These are phyloP conservation scores for Phytopythium kandeliae DNA, from an alignment of 352 stramenopile genomes.

Conservation along the genomic window DNA sequence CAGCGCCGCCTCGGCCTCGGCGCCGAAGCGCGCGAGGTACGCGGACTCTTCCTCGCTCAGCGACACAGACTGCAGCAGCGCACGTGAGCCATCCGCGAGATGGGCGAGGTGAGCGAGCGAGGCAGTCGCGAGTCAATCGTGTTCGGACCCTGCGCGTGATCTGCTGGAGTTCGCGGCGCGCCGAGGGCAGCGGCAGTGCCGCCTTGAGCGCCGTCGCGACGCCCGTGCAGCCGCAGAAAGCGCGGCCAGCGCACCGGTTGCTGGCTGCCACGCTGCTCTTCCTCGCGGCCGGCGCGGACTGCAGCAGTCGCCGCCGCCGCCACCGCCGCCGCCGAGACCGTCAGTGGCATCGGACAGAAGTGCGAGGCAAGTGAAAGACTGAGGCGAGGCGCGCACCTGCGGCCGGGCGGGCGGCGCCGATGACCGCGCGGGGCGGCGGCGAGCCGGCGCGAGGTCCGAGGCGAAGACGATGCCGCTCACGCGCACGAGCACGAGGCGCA, in stretches of 20 bases:
- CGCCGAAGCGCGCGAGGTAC: slow-evolving; percentile 53
- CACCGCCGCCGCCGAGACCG: too few relatives aligned
- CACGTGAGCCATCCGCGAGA: too few relatives aligned
- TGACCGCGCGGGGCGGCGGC: too few relatives aligned
- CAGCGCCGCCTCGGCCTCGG: slow-evolving; percentile 39
- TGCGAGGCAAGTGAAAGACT: too few relatives aligned
- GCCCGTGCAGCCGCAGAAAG: slow-evolving; percentile 46
- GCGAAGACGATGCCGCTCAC: slow-evolving; percentile 50
- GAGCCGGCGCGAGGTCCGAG: slow-evolving; percentile 31
- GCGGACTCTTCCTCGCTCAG: slow-evolving; percentile 50
- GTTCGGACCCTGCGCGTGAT: slow-evolving; percentile 59
- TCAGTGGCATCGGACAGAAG: too few relatives aligned
- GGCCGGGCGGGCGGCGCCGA: too few relatives aligned
- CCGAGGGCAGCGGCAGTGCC: slow-evolving; percentile 5
- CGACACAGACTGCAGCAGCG: slow-evolving; percentile 32
- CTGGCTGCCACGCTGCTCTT: slow-evolving; percentile 4
- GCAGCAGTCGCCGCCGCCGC: too few relatives aligned
- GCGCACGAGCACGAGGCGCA: slow-evolving; percentile 48
- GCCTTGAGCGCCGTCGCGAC: slow-evolving; percentile 14
- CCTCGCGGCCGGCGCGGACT: slow-evolving; percentile 12
- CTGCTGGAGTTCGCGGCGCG: slow-evolving; percentile 31
- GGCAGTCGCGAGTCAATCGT: too few relatives aligned
- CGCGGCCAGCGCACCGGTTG: slow-evolving; percentile 28
- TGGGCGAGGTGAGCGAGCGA: too few relatives aligned
- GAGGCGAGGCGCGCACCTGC: not conserved